phyloP scores from a whole-genome alignment of 345 rosid genomes.

The Dipteronia dyeriana region DNA sequence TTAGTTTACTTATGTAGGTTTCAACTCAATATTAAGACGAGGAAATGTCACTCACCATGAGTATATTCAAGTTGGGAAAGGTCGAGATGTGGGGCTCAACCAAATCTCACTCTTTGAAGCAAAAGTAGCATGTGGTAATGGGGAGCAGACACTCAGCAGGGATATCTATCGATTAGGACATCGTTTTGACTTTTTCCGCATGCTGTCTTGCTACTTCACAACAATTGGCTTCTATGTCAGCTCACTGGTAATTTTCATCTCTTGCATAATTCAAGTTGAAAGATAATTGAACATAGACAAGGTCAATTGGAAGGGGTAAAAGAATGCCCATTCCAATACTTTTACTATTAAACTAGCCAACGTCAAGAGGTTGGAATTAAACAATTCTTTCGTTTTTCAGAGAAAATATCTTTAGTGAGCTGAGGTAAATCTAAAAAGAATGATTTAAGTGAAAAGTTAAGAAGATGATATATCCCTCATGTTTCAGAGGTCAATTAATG shows the following conservation, averaged over 20 bases:
- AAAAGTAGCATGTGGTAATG: slow-evolving; percentile 97
- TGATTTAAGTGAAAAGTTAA: not conserved
- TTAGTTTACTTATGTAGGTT: slow-evolving; percentile 50
- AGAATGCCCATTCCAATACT: not conserved
- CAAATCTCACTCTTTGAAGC: slow-evolving; percentile 98
- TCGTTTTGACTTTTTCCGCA: slow-evolving; percentile 96
- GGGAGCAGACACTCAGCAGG: slow-evolving; percentile 91
- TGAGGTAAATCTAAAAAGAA: not conserved
- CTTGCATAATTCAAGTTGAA: slow-evolving; percentile 17
- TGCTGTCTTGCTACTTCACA: slow-evolving; percentile 88
- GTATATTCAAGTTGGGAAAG: slow-evolving; percentile 99
- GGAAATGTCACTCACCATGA: slow-evolving; percentile 98
- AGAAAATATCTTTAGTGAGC: not conserved
- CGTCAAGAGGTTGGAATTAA: not conserved
- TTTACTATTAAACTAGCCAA: not conserved
- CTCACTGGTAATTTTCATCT: slow-evolving; percentile 69
- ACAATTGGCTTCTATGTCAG: slow-evolving; percentile 87
- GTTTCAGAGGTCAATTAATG: not conserved
- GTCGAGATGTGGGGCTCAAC: slow-evolving; percentile 97
- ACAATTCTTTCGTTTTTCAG: not conserved
- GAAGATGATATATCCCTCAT: not conserved
- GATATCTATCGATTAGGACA: slow-evolving; percentile 94
- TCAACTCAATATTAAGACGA: slow-evolving; percentile 87
- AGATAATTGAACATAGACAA: not conserved
- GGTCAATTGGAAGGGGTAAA: not conserved